Evolutionary conservation across 352 stramenopile genomes (phyloP).

Genomic region (Globisporangium sylvaticum): DNA sequence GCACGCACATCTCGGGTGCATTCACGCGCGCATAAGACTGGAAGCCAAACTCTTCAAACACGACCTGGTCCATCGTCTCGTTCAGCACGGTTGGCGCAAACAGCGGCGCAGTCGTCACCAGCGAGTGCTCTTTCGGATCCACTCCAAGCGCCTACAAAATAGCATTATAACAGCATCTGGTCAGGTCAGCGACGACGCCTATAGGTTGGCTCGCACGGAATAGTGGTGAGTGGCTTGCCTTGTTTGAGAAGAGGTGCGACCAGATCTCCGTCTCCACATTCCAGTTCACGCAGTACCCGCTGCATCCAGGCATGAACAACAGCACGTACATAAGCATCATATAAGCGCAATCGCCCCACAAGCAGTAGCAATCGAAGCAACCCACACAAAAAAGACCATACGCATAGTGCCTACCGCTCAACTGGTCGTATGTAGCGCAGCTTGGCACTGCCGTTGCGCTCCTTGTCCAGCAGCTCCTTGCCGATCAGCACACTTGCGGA

Average conservation of each 20-base stretch:
- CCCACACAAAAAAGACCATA: too few relatives aligned
- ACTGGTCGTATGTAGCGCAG: constrained; percentile 40
- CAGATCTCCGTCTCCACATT: constrained; percentile 70
- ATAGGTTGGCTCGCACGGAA: neutral
- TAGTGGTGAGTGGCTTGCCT: constrained; percentile 16
- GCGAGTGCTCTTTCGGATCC: constrained; percentile 41
- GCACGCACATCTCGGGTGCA: constrained; percentile 55
- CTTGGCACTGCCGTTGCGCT: constrained; percentile 48
- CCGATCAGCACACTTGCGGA: constrained; percentile 27
- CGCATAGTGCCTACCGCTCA: too few relatives aligned
- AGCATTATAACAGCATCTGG: neutral
- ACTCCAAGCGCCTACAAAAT: constrained; percentile 38
- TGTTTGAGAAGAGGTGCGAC: constrained; percentile 43
- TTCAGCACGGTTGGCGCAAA: constrained; percentile 50
- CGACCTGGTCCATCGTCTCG: constrained; percentile 76
- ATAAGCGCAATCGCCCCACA: too few relatives aligned
- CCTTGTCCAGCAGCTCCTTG: constrained; percentile 45
- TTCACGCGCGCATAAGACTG: constrained; percentile 43
- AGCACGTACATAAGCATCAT: neutral
- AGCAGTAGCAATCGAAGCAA: too few relatives aligned
- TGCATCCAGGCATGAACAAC: constrained; percentile 12
- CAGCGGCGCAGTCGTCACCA: constrained; percentile 58
- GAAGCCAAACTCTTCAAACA: constrained; percentile 78
- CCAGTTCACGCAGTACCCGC: constrained; percentile 82
- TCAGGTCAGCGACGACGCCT: neutral